These are phyloP conservation scores for Oryza rufipogon DNA, from an alignment of 176 grass and related monocot species.

Conservation along the genomic window DNA sequence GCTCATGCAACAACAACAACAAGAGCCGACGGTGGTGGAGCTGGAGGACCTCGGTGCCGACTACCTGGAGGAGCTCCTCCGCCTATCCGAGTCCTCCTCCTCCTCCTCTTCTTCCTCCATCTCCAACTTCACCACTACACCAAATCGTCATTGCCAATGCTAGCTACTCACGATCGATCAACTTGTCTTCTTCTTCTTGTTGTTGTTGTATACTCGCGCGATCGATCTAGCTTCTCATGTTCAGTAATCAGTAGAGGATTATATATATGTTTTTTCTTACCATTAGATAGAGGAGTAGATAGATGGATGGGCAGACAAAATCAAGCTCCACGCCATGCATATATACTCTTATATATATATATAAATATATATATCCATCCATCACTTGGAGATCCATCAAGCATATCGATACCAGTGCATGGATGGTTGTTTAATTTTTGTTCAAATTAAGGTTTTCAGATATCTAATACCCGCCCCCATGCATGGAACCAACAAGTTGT, in stretches of 20 bases:
- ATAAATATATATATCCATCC: neutral
- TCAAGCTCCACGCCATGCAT: too few relatives aligned
- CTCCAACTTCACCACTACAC: neutral
- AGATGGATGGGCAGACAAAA: too few relatives aligned
- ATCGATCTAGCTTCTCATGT: too few relatives aligned
- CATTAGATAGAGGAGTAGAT: neutral
- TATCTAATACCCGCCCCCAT: neutral
- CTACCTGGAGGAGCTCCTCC: conserved; percentile 81
- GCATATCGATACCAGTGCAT: neutral
- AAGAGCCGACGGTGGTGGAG: conserved; percentile 49
- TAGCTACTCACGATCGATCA: neutral
- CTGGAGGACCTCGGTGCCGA: conserved; percentile 76
- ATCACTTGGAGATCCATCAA: neutral
- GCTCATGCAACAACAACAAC: neutral
- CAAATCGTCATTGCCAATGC: neutral
- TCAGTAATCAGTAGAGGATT: too few relatives aligned
- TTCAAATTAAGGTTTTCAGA: neutral
- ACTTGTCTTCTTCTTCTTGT: too few relatives aligned
- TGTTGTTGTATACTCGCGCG: neutral
- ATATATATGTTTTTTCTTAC: neutral
- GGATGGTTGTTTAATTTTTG: neutral
- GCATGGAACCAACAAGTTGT: neutral
- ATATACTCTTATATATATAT: too few relatives aligned
- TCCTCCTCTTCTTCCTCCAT: neutral
- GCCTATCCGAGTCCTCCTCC: conserved; percentile 41